These are phyloP conservation scores for Teratosphaeria nubilosa DNA, from an alignment of 2,329 filamentous ascomycete genomes.

Conservation along the genomic window DNA sequence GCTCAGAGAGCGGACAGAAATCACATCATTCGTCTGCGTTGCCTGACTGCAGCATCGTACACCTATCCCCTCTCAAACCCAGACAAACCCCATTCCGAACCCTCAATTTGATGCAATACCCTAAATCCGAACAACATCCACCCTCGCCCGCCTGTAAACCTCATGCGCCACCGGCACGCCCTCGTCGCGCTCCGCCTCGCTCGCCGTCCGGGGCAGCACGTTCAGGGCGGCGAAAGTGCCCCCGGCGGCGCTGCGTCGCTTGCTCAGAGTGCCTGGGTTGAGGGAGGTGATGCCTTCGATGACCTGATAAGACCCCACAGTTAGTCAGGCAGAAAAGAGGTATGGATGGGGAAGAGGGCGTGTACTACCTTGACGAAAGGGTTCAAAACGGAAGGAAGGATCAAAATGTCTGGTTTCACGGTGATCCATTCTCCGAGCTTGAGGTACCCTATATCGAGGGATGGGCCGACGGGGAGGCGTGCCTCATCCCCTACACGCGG, in stretches of 20 bases:
- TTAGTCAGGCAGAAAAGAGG: background rate
- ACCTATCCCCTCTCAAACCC: background rate
- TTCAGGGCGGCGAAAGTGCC: constrained; percentile 79
- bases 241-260: constrained; percentile 60
- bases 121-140: constrained; percentile 71
- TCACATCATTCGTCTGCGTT: no score
- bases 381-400: constrained; percentile 71
- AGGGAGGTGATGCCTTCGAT: constrained; percentile 82
- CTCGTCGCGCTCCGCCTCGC: constrained; percentile 47
- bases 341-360: background rate
- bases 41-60: no score
- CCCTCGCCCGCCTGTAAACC: constrained; percentile 71
- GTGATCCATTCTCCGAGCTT: constrained; percentile 87
- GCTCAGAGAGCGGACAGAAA: no score
- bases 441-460: constrained; percentile 72
- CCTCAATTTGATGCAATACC: background rate
- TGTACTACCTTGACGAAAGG: constrained; percentile 72
- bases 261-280: constrained; percentile 82
- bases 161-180: constrained; percentile 58
- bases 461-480: constrained; percentile 58
- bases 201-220: constrained; percentile 54
- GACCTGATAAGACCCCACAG: constrained; percentile 46
- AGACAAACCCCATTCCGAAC: background rate
- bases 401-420: constrained; percentile 71
- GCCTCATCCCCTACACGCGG: constrained; percentile 28